These are phyloP conservation scores for Serpula lacrymans DNA, from an alignment of 768 basidiomycete species.

Conservation along the genomic window DNA sequence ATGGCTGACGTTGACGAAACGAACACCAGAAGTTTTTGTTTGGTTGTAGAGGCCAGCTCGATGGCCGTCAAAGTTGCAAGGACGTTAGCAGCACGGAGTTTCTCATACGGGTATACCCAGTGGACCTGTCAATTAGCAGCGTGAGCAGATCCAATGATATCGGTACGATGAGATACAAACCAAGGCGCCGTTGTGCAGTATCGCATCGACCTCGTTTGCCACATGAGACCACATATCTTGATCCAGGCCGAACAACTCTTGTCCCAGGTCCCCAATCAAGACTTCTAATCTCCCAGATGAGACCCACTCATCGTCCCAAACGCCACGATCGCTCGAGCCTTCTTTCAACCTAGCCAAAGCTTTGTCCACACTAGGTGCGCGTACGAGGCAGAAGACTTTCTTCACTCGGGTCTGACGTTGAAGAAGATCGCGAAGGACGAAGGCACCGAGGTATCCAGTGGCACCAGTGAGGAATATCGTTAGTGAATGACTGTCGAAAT, in stretches of 20 bases:
- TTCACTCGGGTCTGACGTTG: constrained; percentile 54
- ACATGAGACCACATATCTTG: constrained; percentile 62
- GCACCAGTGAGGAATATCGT: constrained; percentile 96
- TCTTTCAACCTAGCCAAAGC: constrained; percentile 70
- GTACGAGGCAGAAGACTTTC: constrained; percentile 92
- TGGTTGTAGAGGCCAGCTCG: constrained; percentile 68
- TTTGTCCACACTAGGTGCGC: constrained; percentile 58
- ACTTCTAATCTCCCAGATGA: constrained; percentile 65
- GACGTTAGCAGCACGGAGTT: constrained; percentile 90
- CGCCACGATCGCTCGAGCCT: constrained; percentile 70
- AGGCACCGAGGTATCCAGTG: constrained; percentile 95
- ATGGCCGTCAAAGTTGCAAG: constrained; percentile 82
- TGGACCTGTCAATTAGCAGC: constrained; percentile 63
- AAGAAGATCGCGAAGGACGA: constrained; percentile 81
- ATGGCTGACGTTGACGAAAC: constrained; percentile 95
- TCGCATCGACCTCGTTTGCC: constrained; percentile 68
- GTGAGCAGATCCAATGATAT: background rate
- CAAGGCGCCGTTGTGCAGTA: constrained; percentile 96
- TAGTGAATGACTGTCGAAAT: constrained; percentile 50
- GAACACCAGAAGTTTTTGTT: constrained; percentile 81
- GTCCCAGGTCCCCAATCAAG: constrained; percentile 79
- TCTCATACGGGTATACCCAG: constrained; percentile 98
- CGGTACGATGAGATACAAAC: too few species aligned
- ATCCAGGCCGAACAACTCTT: constrained; percentile 70
- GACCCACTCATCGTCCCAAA: constrained; percentile 90